These are phyloP conservation scores for Aureobasidium sp. DNA, from an alignment of 2,329 filamentous ascomycete genomes.

Conservation along the genomic window DNA sequence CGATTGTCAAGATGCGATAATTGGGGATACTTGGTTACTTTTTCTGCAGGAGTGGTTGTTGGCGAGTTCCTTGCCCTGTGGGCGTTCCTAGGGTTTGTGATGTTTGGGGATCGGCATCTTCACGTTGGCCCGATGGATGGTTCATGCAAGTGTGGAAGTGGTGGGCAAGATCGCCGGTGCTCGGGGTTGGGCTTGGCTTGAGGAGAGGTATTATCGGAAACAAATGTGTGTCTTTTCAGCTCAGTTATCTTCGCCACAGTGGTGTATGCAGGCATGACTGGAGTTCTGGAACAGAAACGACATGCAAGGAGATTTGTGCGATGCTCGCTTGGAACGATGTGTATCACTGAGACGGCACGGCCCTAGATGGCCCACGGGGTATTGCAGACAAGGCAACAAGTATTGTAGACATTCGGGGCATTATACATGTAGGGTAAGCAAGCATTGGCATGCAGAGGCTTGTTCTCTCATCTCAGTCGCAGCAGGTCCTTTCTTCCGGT, in stretches of 20 bases:
- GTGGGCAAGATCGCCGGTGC: background rate
- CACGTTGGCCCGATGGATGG: background rate
- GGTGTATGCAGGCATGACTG: background rate
- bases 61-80: background rate
- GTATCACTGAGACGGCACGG: slow-evolving; percentile 1
- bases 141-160: background rate
- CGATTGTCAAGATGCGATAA: too few relatives aligned
- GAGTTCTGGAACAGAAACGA: background rate
- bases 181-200: background rate
- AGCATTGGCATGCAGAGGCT: background rate
- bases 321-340: background rate
- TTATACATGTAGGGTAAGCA: slow-evolving; percentile 7
- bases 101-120: background rate
- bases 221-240: background rate
- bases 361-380: background rate
- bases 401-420: background rate
- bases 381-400: background rate
- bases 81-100: background rate
- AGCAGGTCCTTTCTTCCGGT: slow-evolving; percentile 4
- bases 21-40: too few relatives aligned
- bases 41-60: background rate
- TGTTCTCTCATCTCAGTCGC: background rate
- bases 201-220: background rate
- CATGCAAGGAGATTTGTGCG: background rate
- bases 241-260: background rate